These are phyloP conservation scores for Lentithecium fluviatile DNA, from an alignment of 495 filamentous ascomycete genomes.

Conservation along the genomic window DNA sequence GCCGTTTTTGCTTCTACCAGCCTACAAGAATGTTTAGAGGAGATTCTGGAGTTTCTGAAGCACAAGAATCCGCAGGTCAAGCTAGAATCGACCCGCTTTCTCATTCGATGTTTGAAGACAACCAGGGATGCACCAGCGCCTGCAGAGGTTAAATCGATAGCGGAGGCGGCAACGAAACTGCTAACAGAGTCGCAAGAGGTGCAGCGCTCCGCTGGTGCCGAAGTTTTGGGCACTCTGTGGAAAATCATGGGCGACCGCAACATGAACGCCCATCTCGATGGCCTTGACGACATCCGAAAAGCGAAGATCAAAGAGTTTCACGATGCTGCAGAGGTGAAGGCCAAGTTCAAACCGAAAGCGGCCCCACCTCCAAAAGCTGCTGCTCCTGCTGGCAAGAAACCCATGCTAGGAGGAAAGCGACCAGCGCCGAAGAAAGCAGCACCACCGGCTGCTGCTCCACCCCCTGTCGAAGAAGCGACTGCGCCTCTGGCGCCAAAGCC, in stretches of 20 bases:
- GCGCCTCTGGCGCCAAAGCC: slow-evolving; percentile 57
- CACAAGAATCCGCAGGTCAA: slow-evolving; percentile 99
- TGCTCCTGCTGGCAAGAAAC: slow-evolving; percentile 46
- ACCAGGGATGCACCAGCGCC: slow-evolving; percentile 81
- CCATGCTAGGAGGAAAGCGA: slow-evolving; percentile 25
- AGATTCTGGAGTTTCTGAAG: slow-evolving; percentile 77
- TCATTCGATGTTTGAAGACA: slow-evolving; percentile 81
- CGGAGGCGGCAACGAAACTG: slow-evolving; percentile 82
- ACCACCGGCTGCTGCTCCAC: slow-evolving; percentile 52
- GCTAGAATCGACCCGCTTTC: slow-evolving; percentile 85
- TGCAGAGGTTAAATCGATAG: slow-evolving; percentile 77
- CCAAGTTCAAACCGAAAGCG: slow-evolving; percentile 93
- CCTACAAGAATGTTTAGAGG: slow-evolving; percentile 81
- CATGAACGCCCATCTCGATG: slow-evolving; percentile 96
- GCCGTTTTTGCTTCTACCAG: slow-evolving; percentile 77
- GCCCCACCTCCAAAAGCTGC: slow-evolving; percentile 62
- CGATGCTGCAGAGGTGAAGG: slow-evolving; percentile 89
- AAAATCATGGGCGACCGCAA: slow-evolving; percentile 96
- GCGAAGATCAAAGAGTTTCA: slow-evolving; percentile 94
- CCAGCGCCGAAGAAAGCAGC: slow-evolving; percentile 53
- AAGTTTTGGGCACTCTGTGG: slow-evolving; percentile 92
- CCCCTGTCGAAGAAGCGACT: slow-evolving; percentile 49
- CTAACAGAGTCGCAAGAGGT: slow-evolving; percentile 84
- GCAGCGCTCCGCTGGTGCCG: slow-evolving; percentile 81
- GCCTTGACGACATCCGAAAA: slow-evolving; percentile 92